Percentiles rank a stretch among this genome's conserved stretches.
Evolutionary conservation across 257 asterid species (phyloP).

Genomic region (Buddleja alternifolia): DNA sequence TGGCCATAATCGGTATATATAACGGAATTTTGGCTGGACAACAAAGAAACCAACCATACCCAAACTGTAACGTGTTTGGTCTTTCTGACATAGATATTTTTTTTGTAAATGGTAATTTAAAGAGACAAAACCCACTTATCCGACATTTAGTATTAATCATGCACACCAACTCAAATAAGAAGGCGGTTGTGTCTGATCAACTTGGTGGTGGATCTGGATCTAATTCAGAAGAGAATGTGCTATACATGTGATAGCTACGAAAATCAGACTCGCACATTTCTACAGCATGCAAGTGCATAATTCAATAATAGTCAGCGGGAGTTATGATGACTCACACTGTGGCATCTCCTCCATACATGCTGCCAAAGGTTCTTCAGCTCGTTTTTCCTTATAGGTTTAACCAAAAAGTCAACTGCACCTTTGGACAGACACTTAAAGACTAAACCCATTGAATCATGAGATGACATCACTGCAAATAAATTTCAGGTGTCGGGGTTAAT

Average conservation of each 20-base stretch:
- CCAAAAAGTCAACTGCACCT: conserved; percentile 68
- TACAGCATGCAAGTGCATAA: conserved; percentile 13
- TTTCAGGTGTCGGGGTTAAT: conserved; percentile 27
- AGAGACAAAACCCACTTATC: neutral
- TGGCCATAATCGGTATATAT: neutral
- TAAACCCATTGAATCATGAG: conserved; percentile 60
- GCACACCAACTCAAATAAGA: conserved; percentile 16
- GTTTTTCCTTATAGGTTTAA: conserved; percentile 68
- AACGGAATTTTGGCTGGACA: neutral
- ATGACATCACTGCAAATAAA: conserved; percentile 64
- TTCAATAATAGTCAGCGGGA: conserved; percentile 2
- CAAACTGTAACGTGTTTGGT: neutral
- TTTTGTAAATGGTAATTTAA: neutral
- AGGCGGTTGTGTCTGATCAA: conserved; percentile 9
- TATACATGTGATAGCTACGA: conserved; percentile 7
- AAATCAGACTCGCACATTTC: neutral
- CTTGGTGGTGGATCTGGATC: conserved; percentile 3
- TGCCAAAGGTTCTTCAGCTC: conserved; percentile 74
- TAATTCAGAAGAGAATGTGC: conserved; percentile 6
- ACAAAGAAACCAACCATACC: neutral
- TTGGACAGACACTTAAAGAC: conserved; percentile 64
- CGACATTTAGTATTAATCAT: neutral
- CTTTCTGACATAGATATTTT: neutral
- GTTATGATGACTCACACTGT: conserved; percentile 43
- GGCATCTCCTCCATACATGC: conserved; percentile 70